Evolutionary conservation across 1,284 basidiomycete species (phyloP), one percentile per base, ranked within the genome.

Genomic region (Athelia sp.): DNA sequence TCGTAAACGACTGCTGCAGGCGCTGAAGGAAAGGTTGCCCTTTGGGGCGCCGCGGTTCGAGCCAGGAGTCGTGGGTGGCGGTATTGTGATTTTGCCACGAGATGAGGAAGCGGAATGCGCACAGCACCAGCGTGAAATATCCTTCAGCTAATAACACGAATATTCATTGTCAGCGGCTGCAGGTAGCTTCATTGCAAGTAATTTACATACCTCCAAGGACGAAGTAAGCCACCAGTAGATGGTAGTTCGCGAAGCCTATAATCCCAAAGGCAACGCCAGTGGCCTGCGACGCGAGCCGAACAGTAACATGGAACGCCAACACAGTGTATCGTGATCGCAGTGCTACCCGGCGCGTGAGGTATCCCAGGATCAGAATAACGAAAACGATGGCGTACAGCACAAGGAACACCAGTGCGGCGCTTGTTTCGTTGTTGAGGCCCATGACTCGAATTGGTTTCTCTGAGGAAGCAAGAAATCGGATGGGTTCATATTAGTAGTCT

Each of bases 61-160:
- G 58, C 66, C 66, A 69, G 19, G 65, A 66, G 40, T 61, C 58
- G 9, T 61, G 58, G 4, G 51, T 52, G 6, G 58, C 52, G 19
- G 63, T 53, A 45, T 69, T 67, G 48, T 63, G 63, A 44, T 63
- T 58, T 23, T 69, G 67, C 67, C 67, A 69, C 23, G 60, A 60
- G 32, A 65, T 59, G 49, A 67, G 59, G 58, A 65, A 66, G n/a
- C 65, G 62, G 49, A 60, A 64, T 1, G 64, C 49, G 53, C 65
- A 66, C 3, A 67, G 52, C 24, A 67, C 65, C 46, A 67, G 51
- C 1, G 65, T 61, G 48, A 66, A 66, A 40, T 65, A 66, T 8
- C 65, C 65, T 45, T 66, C 63, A 4, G 63, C 62, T 13, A 59
- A 58, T 35, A 14, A 46, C 34, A 21, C 44, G 21, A 44, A 46